Evolutionary conservation across 768 basidiomycete species (phyloP).

Genomic region (Psilocybe subaeruginosa): DNA sequence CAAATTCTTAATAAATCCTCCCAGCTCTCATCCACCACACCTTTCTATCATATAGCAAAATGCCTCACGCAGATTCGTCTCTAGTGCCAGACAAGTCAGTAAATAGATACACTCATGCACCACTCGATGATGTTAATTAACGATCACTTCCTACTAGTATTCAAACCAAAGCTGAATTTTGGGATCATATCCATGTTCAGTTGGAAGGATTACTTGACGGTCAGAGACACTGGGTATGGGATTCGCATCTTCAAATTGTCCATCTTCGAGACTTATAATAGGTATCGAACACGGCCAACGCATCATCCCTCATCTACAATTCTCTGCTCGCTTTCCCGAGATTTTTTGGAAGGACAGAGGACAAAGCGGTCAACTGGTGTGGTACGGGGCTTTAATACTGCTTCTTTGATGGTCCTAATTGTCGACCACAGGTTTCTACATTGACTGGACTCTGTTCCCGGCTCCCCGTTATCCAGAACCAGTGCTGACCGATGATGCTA

Average conservation of each 20-base stretch:
- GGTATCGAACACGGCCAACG: conserved; percentile 89
- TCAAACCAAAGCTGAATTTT: conserved; percentile 76
- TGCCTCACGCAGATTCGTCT: conserved; percentile 87
- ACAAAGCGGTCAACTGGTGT: conserved; percentile 88
- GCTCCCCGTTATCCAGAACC: conserved; percentile 31
- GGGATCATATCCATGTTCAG: conserved; percentile 73
- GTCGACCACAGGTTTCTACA: conserved; percentile 75
- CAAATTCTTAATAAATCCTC: neutral
- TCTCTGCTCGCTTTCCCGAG: conserved; percentile 68
- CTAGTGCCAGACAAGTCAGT: conserved; percentile 60
- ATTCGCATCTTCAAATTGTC: neutral
- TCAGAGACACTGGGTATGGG: conserved; percentile 76
- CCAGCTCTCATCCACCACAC: conserved; percentile 9
- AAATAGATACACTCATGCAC: neutral
- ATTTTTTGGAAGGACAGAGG: conserved; percentile 62
- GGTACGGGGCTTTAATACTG: conserved; percentile 56
- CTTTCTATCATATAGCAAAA: conserved; percentile 28
- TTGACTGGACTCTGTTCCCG: conserved; percentile 68
- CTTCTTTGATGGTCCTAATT: neutral
- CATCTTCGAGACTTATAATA: conserved; percentile 28
- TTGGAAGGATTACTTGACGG: conserved; percentile 63
- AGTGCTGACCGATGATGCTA: conserved; percentile 20
- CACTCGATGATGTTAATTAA: neutral
- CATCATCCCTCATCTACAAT: conserved; percentile 80
- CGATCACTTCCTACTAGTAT: conserved; percentile 42